phyloP scores from a whole-genome alignment of 768 basidiomycete species.

The Termitomyces sp. region DNA sequence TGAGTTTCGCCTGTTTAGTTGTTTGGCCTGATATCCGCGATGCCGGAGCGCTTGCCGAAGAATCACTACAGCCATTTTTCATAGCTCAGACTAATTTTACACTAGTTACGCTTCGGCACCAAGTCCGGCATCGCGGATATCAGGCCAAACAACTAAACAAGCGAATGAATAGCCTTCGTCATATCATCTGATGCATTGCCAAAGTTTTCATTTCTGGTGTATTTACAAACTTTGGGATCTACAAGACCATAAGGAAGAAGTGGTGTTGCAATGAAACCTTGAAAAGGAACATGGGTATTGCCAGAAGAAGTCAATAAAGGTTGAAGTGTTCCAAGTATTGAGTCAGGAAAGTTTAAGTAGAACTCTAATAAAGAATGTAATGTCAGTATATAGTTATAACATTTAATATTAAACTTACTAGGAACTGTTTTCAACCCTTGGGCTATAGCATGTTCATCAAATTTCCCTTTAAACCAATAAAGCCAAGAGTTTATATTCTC shows the following conservation, averaged over 20 bases:
- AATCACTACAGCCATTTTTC: too few species aligned
- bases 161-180: not conserved
- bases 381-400: not conserved
- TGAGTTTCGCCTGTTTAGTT: too few species aligned
- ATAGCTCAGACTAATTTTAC: too few species aligned
- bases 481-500: constrained; percentile 15
- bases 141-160: not conserved
- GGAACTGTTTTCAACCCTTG: not conserved
- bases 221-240: not conserved
- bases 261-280: not conserved
- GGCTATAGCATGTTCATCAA: constrained; percentile 2
- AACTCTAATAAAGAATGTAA: not conserved
- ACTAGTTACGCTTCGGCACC: too few species aligned
- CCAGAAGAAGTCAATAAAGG: not conserved
- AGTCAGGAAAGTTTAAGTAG: not conserved
- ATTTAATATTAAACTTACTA: not conserved
- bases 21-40: too few species aligned
- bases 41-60: too few species aligned
- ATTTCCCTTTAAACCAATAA: constrained; percentile 14
- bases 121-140: too few species aligned
- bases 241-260: not conserved
- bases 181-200: not conserved
- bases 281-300: constrained; percentile 10
- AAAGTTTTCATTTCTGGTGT: not conserved
- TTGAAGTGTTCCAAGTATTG: not conserved